Evolutionary conservation across 164 flowering plant species (phyloP).

Genomic region (Sedum album): DNA sequence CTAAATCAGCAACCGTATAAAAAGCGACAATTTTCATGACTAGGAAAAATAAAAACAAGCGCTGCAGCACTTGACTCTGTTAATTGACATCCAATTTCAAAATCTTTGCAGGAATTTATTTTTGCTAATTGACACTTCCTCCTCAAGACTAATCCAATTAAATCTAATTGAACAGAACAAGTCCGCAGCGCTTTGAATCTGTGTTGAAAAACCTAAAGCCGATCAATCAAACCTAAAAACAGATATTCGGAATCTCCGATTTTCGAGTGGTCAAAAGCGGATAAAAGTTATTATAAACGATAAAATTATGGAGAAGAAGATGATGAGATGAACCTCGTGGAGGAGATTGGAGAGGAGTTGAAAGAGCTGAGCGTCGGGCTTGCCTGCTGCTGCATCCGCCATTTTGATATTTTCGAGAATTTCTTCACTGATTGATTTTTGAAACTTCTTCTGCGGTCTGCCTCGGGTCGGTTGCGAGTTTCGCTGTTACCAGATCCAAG

Average conservation of each 20-base stretch:
- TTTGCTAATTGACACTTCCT: too few relatives aligned
- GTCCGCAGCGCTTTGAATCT: too few relatives aligned
- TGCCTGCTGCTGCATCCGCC: slow-evolving; percentile 25
- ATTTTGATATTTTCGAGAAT: not conserved
- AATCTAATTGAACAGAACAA: not conserved
- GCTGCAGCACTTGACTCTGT: too few relatives aligned
- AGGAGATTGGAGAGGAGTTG: slow-evolving; percentile 61
- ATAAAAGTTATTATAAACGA: too few relatives aligned
- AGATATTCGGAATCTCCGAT: not conserved
- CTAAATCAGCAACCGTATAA: too few relatives aligned
- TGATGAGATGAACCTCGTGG: slow-evolving; percentile 31
- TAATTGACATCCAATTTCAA: not conserved
- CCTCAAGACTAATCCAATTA: not conserved
- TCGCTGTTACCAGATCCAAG: not conserved
- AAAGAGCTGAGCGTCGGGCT: slow-evolving; percentile 56
- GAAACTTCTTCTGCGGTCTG: not conserved
- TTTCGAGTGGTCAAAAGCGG: not conserved
- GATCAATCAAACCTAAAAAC: too few relatives aligned
- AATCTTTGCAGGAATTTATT: not conserved
- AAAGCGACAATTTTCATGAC: too few relatives aligned
- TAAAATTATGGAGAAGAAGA: not conserved
- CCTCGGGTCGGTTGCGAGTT: not conserved
- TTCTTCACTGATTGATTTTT: not conserved
- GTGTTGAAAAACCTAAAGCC: too few relatives aligned
- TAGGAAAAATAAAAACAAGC: too few relatives aligned